Conservation (phyloP, 441 rosid species). For the Arabidopsis lyrata region DNA sequence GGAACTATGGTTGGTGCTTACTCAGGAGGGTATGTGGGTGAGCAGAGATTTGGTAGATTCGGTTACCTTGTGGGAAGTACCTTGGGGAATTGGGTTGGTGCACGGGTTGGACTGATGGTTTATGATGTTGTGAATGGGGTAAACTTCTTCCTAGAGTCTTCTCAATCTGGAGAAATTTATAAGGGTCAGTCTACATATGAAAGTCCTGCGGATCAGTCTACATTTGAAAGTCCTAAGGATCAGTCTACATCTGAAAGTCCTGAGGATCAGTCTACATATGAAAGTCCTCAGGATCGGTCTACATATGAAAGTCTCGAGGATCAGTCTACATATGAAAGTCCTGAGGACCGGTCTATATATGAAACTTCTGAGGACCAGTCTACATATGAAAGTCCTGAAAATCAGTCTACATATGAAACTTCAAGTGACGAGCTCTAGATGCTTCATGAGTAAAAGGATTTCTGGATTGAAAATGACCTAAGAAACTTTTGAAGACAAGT, state of each 20-base stretch:
- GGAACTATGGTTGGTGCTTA: conserved; percentile 88
- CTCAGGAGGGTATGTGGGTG: conserved; percentile 74
- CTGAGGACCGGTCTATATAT: conserved; percentile 25
- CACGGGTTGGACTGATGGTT: conserved; percentile 86
- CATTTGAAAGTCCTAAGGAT: conserved; percentile 8
- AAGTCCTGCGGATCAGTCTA: conserved; percentile 29
- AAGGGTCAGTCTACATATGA: conserved; percentile 14
- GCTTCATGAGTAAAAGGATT: neutral
- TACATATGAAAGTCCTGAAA: conserved; percentile 14
- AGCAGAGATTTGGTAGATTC: conserved; percentile 76
- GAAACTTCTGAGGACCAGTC: conserved; percentile 44
- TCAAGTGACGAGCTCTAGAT: conserved; percentile 42
- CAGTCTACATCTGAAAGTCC: conserved; percentile 38
- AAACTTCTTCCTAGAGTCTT: conserved; percentile 50
- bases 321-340: neutral
- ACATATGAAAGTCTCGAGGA: conserved; percentile 30
- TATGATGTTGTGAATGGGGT: conserved; percentile 80
- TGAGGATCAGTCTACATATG: conserved; percentile 21
- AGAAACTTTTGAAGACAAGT: conserved; percentile 4
- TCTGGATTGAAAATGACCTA: neutral
- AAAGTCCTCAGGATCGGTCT: conserved; percentile 17
- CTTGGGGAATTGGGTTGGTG: conserved; percentile 96
- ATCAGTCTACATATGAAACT: conserved; percentile 42
- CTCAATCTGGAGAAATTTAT: conserved; percentile 44
- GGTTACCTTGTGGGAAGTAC: conserved; percentile 94